Base-by-base conservation (phyloP, 139 green algal species). In the Tetraselmis chui region DNA sequence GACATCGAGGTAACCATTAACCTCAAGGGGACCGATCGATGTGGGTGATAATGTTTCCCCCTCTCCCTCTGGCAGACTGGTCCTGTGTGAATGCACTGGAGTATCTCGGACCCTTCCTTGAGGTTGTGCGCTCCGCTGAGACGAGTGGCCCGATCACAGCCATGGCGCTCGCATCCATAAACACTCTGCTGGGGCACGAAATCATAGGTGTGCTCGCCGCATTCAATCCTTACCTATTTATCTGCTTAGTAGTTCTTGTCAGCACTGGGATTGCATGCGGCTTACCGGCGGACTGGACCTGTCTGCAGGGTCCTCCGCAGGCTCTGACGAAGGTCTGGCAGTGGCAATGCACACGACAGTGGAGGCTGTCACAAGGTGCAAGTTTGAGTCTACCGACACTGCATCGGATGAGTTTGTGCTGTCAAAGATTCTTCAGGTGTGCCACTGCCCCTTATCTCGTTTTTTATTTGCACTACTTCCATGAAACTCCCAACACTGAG, bases 371-470 rank as follows among this genome's bases (percentile, higher is more conserved):
- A 97, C 94, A 5, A 90, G 91, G 80, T 98, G 94, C 91, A 95
- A 94, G 81, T 99, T 99, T 87, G 94, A 99, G 86, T 91, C 91
- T 1, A 97, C 96, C 1, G 92, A 94, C 80, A 88, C 93, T 30
- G 91, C 90, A 0, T 89, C 89, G n/a, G 95, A 99, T 84, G 96
- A 99, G 80, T 92, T 95, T 27, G 96, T 99, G 29, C 91, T 99
- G 32, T 89, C 94, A 75, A 95, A 95, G 79, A 98, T 99, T 59
- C 86, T 99, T 45, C 94, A 98, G 90, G 90, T 91, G 32, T 0
- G 76, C 25, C 75, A 11, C 18, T 78, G 0, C 26, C 28, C 26
- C 31, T 23, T 82, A 5, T n/a, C n/a, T n/a, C 79, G 28, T 28
- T 29, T 25, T 1, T 59, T 23, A 28, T 29, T 31, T n/a, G n/a